Conservation (phyloP, 1,284 basidiomycete genomes). For the Pyrrhoderma lamaoense region DNA sequence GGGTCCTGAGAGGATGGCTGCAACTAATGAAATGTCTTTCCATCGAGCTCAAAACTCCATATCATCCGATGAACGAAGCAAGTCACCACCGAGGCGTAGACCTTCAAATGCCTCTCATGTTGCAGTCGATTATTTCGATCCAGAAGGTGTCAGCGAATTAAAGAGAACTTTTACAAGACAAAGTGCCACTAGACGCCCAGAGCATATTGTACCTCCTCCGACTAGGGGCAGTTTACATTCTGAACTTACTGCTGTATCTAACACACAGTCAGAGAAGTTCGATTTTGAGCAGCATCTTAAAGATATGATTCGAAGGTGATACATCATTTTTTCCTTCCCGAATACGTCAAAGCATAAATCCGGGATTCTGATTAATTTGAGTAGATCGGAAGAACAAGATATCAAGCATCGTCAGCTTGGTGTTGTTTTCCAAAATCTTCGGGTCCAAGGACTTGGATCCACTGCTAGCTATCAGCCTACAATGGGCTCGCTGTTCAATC, state of each 20-base stretch:
- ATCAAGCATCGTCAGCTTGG: constrained; percentile 16
- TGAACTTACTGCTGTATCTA: too few species aligned
- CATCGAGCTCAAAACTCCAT: constrained; percentile 5
- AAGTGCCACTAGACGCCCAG: too few species aligned
- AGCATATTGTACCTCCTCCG: too few species aligned
- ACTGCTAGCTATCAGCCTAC: constrained; percentile 21
- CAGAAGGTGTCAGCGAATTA: constrained; percentile 16
- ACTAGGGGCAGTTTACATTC: neutral
- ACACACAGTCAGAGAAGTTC: constrained; percentile 5
- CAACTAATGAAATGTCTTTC: constrained; percentile 9
- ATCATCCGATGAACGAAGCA: neutral
- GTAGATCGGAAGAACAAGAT: constrained; percentile 7
- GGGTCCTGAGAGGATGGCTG: constrained; percentile 3
- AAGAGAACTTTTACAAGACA: constrained; percentile 15
- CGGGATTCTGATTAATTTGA: too few species aligned
- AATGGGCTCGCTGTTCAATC: constrained; percentile 22
- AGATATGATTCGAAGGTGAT: constrained; percentile 8
- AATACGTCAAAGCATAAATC: neutral
- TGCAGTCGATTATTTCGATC: constrained; percentile 17
- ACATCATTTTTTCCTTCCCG: neutral
- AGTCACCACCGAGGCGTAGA: neutral
- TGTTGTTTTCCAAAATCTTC: constrained; percentile 21
- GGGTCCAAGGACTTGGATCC: constrained; percentile 19
- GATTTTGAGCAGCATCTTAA: constrained; percentile 12
- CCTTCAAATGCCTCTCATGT: constrained; percentile 13